These are phyloP conservation scores for Myxozyma kluyveri DNA, from an alignment of 805 yeast species.

Conservation along the genomic window DNA sequence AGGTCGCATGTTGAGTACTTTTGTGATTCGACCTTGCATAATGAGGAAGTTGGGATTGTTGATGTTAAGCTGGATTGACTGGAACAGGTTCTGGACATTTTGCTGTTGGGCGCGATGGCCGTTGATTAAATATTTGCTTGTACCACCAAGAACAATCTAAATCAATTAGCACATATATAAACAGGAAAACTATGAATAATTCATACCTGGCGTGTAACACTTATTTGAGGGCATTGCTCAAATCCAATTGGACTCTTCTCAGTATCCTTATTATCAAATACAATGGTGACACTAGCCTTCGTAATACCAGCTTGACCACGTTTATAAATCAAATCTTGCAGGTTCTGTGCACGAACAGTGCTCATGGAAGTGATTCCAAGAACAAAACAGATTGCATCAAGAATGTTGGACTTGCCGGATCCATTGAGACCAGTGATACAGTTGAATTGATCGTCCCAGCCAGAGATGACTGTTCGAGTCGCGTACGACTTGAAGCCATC, in stretches of 20 bases:
- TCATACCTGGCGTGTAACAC: conserved; percentile 74
- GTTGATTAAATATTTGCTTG: conserved; percentile 85
- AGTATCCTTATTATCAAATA: conserved; percentile 81
- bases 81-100: conserved; percentile 84
- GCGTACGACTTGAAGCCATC: conserved; percentile 99
- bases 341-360: conserved; percentile 89
- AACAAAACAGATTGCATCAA: conserved; percentile 98
- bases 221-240: conserved; percentile 69
- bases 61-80: conserved; percentile 90
- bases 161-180: not conserved
- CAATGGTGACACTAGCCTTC: conserved; percentile 93
- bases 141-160: conserved; percentile 76
- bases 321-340: conserved; percentile 92
- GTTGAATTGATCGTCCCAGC: conserved; percentile 95
- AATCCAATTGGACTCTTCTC: conserved; percentile 83
- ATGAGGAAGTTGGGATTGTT: conserved; percentile 95
- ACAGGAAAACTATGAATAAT: not conserved
- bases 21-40: conserved; percentile 98
- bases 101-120: conserved; percentile 97
- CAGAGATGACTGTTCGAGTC: conserved; percentile 88
- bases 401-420: conserved; percentile 92
- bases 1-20: conserved; percentile 95
- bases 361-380: conserved; percentile 91
- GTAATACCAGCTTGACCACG: conserved; percentile 98
- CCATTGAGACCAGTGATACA: conserved; percentile 98